These are phyloP conservation scores for Butyriboletus loyo DNA, from an alignment of 768 basidiomycete species.

Conservation along the genomic window DNA sequence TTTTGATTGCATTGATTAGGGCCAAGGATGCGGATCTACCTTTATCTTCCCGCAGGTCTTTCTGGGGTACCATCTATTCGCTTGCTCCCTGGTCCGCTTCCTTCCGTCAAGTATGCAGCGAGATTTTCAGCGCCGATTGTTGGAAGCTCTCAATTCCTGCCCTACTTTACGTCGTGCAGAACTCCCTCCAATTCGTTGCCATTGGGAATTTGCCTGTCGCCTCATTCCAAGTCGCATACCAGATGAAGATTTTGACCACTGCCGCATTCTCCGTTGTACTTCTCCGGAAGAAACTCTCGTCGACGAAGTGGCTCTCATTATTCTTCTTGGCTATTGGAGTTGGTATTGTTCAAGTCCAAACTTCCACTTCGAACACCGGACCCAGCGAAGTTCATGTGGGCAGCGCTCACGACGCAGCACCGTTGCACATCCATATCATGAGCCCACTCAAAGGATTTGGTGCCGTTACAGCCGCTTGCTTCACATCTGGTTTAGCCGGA, in stretches of 20 bases:
- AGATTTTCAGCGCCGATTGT: conserved; percentile 88
- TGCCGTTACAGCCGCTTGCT: conserved; percentile 81
- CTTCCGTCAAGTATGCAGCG: conserved; percentile 56
- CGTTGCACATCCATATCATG: conserved; percentile 68
- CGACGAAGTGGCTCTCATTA: conserved; percentile 83
- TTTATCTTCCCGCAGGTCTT: conserved; percentile 40
- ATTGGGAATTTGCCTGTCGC: conserved; percentile 94
- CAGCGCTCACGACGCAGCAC: conserved; percentile 64
- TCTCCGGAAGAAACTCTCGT: conserved; percentile 68
- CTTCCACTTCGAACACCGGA: conserved; percentile 36
- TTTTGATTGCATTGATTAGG: conserved; percentile 72
- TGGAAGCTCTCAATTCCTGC: conserved; percentile 99
- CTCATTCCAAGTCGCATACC: conserved; percentile 96
- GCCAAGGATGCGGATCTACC: conserved; percentile 44
- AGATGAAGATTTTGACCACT: conserved; percentile 98
- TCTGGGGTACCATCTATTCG: conserved; percentile 34
- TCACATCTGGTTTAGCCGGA: conserved; percentile 87
- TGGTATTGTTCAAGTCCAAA: conserved; percentile 92
- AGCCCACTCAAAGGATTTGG: conserved; percentile 77
- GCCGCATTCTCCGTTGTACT: conserved; percentile 88
- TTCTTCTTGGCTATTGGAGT: conserved; percentile 90
- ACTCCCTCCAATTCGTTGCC: conserved; percentile 95
- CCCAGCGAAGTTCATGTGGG: conserved; percentile 48
- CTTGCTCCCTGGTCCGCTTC: conserved; percentile 47
- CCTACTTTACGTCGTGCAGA: conserved; percentile 93